Conservation (phyloP, 495 filamentous ascomycete genomes). For the Aspergillus heteromorphus region DNA sequence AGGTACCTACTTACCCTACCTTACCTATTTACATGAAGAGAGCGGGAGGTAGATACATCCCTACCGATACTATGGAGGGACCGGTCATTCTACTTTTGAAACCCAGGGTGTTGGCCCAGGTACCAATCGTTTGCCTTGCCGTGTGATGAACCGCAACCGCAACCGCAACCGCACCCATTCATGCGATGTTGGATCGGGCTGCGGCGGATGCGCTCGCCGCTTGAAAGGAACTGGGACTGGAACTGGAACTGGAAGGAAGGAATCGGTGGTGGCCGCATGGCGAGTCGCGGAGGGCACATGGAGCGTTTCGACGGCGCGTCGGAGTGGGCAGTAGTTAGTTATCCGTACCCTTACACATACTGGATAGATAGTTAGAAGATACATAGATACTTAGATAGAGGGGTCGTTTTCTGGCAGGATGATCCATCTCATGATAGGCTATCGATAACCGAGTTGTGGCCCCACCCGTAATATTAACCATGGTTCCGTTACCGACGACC, state of each 20-base stretch:
- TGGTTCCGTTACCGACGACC: constrained; percentile 9
- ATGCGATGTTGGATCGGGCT: background rate
- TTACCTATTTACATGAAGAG: background rate
- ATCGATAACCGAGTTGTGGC: constrained; percentile 13
- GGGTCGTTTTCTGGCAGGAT: constrained; percentile 4
- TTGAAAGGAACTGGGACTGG: too few species aligned
- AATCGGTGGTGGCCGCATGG: too few species aligned
- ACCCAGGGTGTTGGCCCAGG: background rate
- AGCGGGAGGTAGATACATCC: background rate
- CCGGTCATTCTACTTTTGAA: background rate
- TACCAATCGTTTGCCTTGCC: constrained; percentile 10
- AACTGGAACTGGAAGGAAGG: background rate
- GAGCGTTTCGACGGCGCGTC: background rate
- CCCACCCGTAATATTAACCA: constrained; percentile 5
- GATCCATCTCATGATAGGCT: constrained; percentile 24
- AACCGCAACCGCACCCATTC: too few species aligned
- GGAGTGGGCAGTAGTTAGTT: background rate
- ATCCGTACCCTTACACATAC: too few species aligned
- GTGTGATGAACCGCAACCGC: constrained; percentile 11
- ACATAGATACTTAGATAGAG: background rate
- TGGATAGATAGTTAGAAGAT: too few species aligned
- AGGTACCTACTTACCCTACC: constrained; percentile 8
- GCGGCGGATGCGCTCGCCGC: background rate
- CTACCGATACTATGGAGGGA: background rate
- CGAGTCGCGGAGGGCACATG: background rate